Evolutionary conservation across 1,284 basidiomycete genomes (phyloP).

Genomic region (Malassezia obtusa): DNA sequence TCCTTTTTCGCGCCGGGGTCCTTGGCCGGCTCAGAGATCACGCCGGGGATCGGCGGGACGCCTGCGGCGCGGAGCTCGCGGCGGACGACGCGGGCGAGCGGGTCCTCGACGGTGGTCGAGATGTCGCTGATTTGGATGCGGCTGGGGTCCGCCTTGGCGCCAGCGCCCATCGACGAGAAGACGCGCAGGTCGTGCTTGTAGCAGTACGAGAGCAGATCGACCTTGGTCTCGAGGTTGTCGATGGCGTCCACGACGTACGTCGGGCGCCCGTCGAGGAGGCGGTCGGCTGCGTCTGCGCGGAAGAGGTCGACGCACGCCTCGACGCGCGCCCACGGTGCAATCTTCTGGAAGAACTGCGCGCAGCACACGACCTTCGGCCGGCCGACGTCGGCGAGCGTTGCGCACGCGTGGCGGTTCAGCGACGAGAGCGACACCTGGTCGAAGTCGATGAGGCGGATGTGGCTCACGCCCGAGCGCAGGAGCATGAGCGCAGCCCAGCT

Average conservation of each 20-base stretch:
- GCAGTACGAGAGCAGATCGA: conserved; percentile 43
- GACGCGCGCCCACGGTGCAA: conserved; percentile 60
- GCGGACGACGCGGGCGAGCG: conserved; percentile 80
- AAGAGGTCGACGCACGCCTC: conserved; percentile 50
- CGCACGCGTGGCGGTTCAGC: conserved; percentile 69
- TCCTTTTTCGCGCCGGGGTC: neutral
- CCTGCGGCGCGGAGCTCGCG: conserved; percentile 58
- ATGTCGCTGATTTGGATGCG: conserved; percentile 90
- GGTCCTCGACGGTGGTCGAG: conserved; percentile 84
- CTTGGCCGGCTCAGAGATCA: neutral
- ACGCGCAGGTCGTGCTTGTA: conserved; percentile 36
- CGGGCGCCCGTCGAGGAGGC: conserved; percentile 28
- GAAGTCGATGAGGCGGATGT: conserved; percentile 44
- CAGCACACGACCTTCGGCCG: conserved; percentile 82
- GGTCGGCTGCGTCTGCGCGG: conserved; percentile 23
- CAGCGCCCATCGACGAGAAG: conserved; percentile 93
- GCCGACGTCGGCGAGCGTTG: conserved; percentile 81
- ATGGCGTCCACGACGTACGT: conserved; percentile 54
- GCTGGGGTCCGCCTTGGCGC: conserved; percentile 91
- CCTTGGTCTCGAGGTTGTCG: conserved; percentile 88
- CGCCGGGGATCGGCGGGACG: conserved; percentile 24
- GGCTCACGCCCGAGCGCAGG: conserved; percentile 37
- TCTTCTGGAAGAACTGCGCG: conserved; percentile 62
- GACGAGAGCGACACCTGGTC: conserved; percentile 52
- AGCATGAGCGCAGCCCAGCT: conserved; percentile 89